Base-by-base conservation (phyloP, 78 protist genomes). In the Bodo saltans region DNA sequence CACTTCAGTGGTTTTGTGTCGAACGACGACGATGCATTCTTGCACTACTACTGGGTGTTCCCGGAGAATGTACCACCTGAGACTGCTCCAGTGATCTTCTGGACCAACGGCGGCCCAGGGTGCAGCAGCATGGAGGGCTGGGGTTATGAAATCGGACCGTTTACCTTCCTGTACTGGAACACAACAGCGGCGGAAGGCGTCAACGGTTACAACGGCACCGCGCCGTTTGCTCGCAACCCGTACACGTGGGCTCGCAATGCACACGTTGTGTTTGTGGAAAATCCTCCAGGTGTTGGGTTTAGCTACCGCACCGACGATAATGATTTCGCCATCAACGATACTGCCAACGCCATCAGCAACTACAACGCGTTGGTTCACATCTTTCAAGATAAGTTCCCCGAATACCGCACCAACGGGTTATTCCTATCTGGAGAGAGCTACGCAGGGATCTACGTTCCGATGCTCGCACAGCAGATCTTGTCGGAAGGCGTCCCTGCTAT, bases 211-310 rank as follows among this genome's bases (percentile, higher is more conserved):
- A 71, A 12, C 67, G 67, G n/a, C n/a, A n/a, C n/a, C n/a, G n/a
- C n/a, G n/a, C n/a, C n/a, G n/a, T 4, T 17, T 37, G 4, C 69
- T 25, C 8, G 3, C 40, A 39, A 39, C 81, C 37, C 72, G 40
- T 23, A 23, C 39, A 35, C 84, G 74, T 89, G 92, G 92, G 23
- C 3, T 37, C 32, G 72, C 71, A n/a, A 33, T 0, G 88, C 89
- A n/a, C 60, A 73, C 76, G 39, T 89, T 40, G 74, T 89, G 78
- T 89, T 73, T 47, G 70, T 89, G 23, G 93, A 90, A 34, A 42
- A 52, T 0, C 93, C 93, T 39, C 86, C 88, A 11, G 93, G 93
- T 37, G 89, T 89, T 67, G 93, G 93, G 42, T 90, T 90, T 78
- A 71, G 85, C n/a, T 89, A 67, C 17, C 42, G 35, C 81, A 2